A percentile compares a stretch with the other conserved stretches of the same genome.
Conservation (phyloP, 441 rosid genomes). For the Adansonia rubrostipa region DNA sequence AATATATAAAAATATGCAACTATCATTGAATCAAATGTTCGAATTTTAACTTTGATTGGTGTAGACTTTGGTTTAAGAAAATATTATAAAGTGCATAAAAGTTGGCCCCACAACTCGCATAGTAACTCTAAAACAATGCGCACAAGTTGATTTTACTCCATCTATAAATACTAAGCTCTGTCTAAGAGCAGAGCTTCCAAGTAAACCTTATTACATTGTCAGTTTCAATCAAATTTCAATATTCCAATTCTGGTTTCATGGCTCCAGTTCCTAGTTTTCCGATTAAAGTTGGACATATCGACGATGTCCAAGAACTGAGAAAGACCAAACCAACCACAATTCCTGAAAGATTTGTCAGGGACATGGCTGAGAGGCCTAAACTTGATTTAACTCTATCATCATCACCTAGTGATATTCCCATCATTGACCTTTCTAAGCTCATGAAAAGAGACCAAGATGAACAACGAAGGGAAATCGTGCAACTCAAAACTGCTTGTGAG, state of each 20-base stretch:
- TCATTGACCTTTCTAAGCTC: slow-evolving; percentile 59
- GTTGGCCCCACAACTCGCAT: slow-evolving; percentile 24
- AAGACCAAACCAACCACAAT: slow-evolving; percentile 50
- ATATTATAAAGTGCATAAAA: neutral
- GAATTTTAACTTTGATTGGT: neutral
- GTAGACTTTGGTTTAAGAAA: neutral
- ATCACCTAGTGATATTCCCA: slow-evolving; percentile 47
- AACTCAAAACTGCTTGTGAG: slow-evolving; percentile 58
- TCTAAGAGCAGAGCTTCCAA: slow-evolving; percentile 20
- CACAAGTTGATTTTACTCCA: slow-evolving; percentile 6
- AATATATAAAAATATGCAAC: neutral
- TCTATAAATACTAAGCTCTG: slow-evolving; percentile 36
- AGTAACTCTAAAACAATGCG: slow-evolving; percentile 13
- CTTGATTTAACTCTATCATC: slow-evolving; percentile 28
- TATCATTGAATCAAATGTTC: neutral
- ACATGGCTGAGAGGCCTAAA: slow-evolving; percentile 47
- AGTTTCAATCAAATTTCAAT: neutral
- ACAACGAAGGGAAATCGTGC: slow-evolving; percentile 40
- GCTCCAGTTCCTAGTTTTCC: slow-evolving; percentile 52
- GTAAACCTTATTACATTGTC: slow-evolving; percentile 13
- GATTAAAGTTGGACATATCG: slow-evolving; percentile 57
- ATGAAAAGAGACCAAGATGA: slow-evolving; percentile 37
- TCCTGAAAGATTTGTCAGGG: slow-evolving; percentile 62
- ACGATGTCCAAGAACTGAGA: slow-evolving; percentile 69
- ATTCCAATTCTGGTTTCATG: slow-evolving; percentile 37